These are phyloP conservation scores for Kodamaea kakaduensis DNA, from an alignment of 805 yeast species.

Conservation along the genomic window DNA sequence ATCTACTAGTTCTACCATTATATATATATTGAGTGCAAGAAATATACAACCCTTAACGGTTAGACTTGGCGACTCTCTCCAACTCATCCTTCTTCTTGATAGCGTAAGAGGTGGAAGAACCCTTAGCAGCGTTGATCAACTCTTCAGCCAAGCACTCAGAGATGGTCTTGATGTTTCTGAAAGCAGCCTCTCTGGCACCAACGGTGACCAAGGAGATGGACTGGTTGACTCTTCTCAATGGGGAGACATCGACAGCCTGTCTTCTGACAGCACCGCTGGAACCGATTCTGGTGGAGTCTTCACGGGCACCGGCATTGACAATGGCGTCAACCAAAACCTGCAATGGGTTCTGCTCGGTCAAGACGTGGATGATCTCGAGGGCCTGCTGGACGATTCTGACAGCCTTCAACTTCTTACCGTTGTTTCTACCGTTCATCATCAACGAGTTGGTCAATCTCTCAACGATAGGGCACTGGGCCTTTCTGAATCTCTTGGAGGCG, in stretches of 20 bases:
- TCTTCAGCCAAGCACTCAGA: slow-evolving; percentile 99
- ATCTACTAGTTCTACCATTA: neutral
- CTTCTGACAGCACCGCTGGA: slow-evolving; percentile 99
- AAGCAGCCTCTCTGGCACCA: slow-evolving; percentile 99
- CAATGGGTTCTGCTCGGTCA: slow-evolving; percentile 98
- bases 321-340: slow-evolving; percentile 99
- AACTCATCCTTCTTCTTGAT: slow-evolving; percentile 99
- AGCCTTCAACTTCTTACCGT: slow-evolving; percentile 99
- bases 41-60: slow-evolving; percentile 70
- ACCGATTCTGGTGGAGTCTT: slow-evolving; percentile 99
- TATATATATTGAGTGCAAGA: slow-evolving; percentile 5
- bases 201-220: slow-evolving; percentile 96
- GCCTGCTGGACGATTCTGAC: slow-evolving; percentile 99
- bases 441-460: slow-evolving; percentile 99
- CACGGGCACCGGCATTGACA: slow-evolving; percentile 99
- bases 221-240: slow-evolving; percentile 99
- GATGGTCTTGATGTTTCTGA: slow-evolving; percentile 99
- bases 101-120: slow-evolving; percentile 99
- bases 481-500: slow-evolving; percentile 99
- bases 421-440: slow-evolving; percentile 99
- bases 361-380: slow-evolving; percentile 92
- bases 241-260: slow-evolving; percentile 99
- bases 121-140: slow-evolving; percentile 99
- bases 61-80: slow-evolving; percentile 99
- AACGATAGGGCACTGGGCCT: slow-evolving; percentile 98